These are phyloP conservation scores for Ziziphus jujuba DNA, from an alignment of 306 rosid species.

Conservation along the genomic window DNA sequence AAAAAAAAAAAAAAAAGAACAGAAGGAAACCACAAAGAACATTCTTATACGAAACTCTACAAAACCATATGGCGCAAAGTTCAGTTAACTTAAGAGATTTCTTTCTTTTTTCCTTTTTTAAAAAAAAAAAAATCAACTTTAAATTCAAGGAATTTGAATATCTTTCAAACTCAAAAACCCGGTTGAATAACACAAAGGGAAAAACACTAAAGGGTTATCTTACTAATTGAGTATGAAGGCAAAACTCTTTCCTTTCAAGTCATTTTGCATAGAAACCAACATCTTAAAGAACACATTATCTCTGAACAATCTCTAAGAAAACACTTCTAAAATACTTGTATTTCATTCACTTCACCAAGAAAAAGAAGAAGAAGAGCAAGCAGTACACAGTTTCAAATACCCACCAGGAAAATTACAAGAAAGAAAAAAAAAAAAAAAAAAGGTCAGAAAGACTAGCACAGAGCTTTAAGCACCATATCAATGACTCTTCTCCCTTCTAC, in stretches of 20 bases:
- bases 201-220: background rate
- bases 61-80: background rate
- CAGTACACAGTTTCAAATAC: slow-evolving; percentile 1
- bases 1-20: too few species aligned
- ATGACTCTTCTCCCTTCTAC: background rate
- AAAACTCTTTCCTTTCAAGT: background rate
- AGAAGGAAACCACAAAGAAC: background rate
- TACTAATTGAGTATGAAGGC: background rate
- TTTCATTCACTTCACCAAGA: too few species aligned
- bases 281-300: background rate
- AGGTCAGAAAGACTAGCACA: slow-evolving; percentile 14
- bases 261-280: background rate
- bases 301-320: too few species aligned
- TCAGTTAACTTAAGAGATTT: background rate
- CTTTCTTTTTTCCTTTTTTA: too few species aligned
- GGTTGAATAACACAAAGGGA: background rate
- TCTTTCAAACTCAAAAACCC: slow-evolving; percentile 16
- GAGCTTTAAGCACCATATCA: slow-evolving; percentile 9
- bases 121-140: background rate
- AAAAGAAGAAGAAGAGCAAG: background rate
- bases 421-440: background rate
- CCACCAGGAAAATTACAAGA: slow-evolving; percentile 17
- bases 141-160: background rate
- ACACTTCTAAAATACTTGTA: too few species aligned
- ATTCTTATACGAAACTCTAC: too few species aligned